Evolutionary conservation across 352 stramenopile species (phyloP).

Genomic region (Bremia lactucae): DNA sequence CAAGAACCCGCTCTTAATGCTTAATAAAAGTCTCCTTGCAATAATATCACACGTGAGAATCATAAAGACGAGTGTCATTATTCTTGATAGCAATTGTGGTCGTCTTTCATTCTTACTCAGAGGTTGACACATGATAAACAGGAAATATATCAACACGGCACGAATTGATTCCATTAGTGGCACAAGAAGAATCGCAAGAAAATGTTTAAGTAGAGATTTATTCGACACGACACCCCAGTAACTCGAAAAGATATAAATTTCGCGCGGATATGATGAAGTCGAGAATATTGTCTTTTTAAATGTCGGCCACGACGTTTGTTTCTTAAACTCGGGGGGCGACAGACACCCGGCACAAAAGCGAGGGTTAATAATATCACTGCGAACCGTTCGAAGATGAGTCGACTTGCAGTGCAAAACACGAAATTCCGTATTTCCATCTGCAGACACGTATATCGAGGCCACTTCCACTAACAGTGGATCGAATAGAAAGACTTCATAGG

Average conservation of each 20-base stretch:
- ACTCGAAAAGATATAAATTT: constrained; percentile 75
- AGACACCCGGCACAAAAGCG: constrained; percentile 59
- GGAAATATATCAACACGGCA: constrained; percentile 51
- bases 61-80: constrained; percentile 31
- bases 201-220: constrained; percentile 57
- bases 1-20: constrained; percentile 64
- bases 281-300: constrained; percentile 20
- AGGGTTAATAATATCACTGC: constrained; percentile 22
- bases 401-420: constrained; percentile 69
- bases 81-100: constrained; percentile 26
- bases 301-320: constrained; percentile 11
- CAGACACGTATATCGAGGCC: constrained; percentile 55
- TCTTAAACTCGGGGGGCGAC: constrained; percentile 35
- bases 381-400: constrained; percentile 20
- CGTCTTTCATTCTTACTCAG: constrained; percentile 4
- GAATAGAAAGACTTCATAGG: constrained; percentile 63
- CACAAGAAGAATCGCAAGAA: constrained; percentile 44
- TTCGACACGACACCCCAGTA: constrained; percentile 78
- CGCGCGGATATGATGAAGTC: constrained; percentile 6
- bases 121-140: constrained; percentile 46
- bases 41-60: constrained; percentile 51
- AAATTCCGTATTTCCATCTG: constrained; percentile 59
- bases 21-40: constrained; percentile 45
- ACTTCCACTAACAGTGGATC: constrained; percentile 74
- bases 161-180: constrained; percentile 57